Base-by-base conservation (phyloP, 352 stramenopile species). In the Elongisporangium prolatum region DNA sequence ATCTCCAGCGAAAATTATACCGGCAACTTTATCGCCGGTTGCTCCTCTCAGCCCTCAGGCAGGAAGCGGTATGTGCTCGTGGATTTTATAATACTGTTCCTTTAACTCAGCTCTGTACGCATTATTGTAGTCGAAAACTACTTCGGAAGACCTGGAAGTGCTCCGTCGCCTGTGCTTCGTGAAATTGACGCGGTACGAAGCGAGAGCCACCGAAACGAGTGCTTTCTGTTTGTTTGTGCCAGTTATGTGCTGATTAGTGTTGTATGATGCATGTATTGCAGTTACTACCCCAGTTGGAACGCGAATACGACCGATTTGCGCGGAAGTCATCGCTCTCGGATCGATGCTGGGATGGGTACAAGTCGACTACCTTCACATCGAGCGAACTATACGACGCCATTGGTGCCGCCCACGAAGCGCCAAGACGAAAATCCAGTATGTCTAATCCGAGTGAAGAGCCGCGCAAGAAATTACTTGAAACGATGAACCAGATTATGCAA, bases 321-420 rank as follows among this genome's bases (percentile, higher is more conserved):
- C 59, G 72, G 0, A 77, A 76, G 54, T 50, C 56, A 9, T 64
- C 75, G 21, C 67, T 93, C 34, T 61, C 56, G 3, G 63, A 79
- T 52, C 71, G 67, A 24, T 63, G 68, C 9, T 60, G 56, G 48
- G 79, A 89, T 22, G 61, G 54, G 1, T 50, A 63, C 13, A 77
- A 75, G 25, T 61, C 63, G 3, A 64, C 59, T 2, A 65, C 57
- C 0, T 88, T 90, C 47, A 87, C 76, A 2, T 85, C 70, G 3
- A 93, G 80, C 51, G 80, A 93, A 17, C 52, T 91, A 22, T 93
- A 90, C 57, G 83, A 93, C 47, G 77, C 80, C 0, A 86, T 93
- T 24, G 83, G 83, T 1, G 69, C 71, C 17, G 68, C 78, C 1
- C 83, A 93, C 51, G 80, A 90, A 28, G 52, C 60, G 0, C 65